Evolutionary conservation across 1,139 yeast genomes (phyloP), one percentile per base, ranked within the genome.

Genomic region (Protomyces pachydermus): DNA sequence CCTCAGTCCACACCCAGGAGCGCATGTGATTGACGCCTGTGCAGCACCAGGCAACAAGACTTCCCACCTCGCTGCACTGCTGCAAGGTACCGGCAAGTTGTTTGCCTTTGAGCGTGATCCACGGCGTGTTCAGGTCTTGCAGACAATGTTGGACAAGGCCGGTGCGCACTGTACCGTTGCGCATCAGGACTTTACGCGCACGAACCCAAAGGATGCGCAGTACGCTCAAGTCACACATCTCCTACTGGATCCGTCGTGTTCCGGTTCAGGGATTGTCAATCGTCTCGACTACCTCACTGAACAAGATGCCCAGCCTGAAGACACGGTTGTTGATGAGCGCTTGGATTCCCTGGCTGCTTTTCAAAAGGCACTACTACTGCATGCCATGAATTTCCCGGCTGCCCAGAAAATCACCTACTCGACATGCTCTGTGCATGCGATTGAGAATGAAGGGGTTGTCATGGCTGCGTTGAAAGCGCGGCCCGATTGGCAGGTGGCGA

Each of bases 31-130:
- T 53, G 99, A 93, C 76, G 88, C 97, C 0, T 91, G 98, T 76
- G 91, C 98, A 1, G 98, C 99, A 0, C 99, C 99, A 1, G 99
- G 99, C 5, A 93, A 93, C 75, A 95, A 93, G 74, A 93, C 99
- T 0, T 89, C 98, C 0, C 98, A 91, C 75, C 78, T 87, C 35
- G 97, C 98, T 0, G 82, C 95, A 1, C 77, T 83, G 72, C 74
- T 79, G 68, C 72, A 74, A 67, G 55, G 61, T 3, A 39, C 56
- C 3, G 46, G 79, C 75, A 5, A 68, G 68, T 85, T 91, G 4
- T 81, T 81, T 71, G 98, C 98, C 0, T 93, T 91, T 76, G 99
- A 93, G 74, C 81, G 91, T 70, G 96, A 95, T 72, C 77, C 80
- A 1, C 81, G 82, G 61, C 79, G 99, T 68, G 88, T 89, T 0